Conservation (phyloP, 2,329 filamentous ascomycete species). For the Triangularia setosa region DNA sequence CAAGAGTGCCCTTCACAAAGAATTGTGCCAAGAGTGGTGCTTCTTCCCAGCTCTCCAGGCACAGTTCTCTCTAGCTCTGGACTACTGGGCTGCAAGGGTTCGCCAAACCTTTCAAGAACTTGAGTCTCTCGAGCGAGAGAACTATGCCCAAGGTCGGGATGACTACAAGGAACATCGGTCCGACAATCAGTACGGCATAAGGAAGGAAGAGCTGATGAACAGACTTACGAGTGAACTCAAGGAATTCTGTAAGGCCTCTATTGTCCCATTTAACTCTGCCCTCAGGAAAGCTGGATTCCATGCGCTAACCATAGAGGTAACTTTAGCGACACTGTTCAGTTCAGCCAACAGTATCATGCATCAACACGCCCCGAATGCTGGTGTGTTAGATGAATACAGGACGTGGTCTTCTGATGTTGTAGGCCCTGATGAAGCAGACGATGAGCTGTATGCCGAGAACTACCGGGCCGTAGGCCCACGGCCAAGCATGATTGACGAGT, state of each 20-base stretch:
- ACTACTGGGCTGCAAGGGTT: background rate
- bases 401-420: background rate
- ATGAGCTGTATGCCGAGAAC: background rate
- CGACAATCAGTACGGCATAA: background rate
- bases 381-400: background rate
- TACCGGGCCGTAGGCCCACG: background rate
- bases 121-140: background rate
- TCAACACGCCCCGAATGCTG: background rate
- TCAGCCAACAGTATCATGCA: background rate
- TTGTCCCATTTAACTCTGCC: background rate
- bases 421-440: background rate
- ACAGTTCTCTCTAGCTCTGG: background rate
- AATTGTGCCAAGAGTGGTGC: background rate
- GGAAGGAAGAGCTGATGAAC: background rate
- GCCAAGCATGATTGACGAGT: background rate
- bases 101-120: background rate
- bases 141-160: background rate
- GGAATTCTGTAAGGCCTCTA: background rate
- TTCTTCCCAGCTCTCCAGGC: background rate
- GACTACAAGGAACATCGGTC: background rate
- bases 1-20: background rate
- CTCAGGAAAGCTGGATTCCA: background rate
- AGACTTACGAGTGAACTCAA: background rate
- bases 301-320: background rate
- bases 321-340: background rate